These are phyloP conservation scores for Fusarium drepaniforme DNA, from an alignment of 2,329 filamentous ascomycete species.

Conservation along the genomic window DNA sequence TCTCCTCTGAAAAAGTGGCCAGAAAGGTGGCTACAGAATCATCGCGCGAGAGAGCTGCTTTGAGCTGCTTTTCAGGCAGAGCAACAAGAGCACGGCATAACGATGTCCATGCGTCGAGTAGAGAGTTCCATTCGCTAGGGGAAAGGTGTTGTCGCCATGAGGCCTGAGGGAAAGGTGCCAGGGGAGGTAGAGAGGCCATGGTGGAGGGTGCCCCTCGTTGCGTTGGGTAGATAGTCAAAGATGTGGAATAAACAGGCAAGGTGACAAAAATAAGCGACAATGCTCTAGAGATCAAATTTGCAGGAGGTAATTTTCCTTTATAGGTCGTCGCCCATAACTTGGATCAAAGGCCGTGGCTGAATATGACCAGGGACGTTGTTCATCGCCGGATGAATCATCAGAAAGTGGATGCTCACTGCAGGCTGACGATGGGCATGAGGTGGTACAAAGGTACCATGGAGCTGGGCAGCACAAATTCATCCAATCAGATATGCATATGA, in stretches of 20 bases:
- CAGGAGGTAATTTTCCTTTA: slow-evolving; percentile 7
- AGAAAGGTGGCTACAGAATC: slow-evolving; percentile 73
- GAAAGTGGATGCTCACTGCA: slow-evolving; percentile 44
- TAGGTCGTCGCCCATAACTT: slow-evolving; percentile 4
- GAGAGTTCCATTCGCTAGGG: slow-evolving; percentile 80
- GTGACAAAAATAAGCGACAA: background rate
- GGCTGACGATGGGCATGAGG: slow-evolving; percentile 25
- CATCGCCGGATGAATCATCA: slow-evolving; percentile 58
- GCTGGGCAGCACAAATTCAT: background rate
- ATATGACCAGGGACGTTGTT: slow-evolving; percentile 7
- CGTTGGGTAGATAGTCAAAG: background rate
- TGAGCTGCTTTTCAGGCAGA: slow-evolving; percentile 68
- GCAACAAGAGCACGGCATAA: slow-evolving; percentile 75
- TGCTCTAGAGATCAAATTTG: background rate
- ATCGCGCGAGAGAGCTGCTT: slow-evolving; percentile 62
- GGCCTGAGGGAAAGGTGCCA: slow-evolving; percentile 82
- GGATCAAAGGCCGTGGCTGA: slow-evolving; percentile 18
- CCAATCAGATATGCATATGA: slow-evolving; percentile 17
- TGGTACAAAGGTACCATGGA: slow-evolving; percentile 13
- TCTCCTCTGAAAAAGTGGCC: slow-evolving; percentile 73
- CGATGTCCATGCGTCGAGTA: slow-evolving; percentile 80
- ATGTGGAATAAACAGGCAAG: background rate
- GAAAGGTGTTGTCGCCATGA: slow-evolving; percentile 75
- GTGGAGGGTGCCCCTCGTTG: slow-evolving; percentile 3
- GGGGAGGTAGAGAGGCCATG: slow-evolving; percentile 71